Base-by-base conservation (phyloP, 805 yeast genomes). In the Torulaspora indica region DNA sequence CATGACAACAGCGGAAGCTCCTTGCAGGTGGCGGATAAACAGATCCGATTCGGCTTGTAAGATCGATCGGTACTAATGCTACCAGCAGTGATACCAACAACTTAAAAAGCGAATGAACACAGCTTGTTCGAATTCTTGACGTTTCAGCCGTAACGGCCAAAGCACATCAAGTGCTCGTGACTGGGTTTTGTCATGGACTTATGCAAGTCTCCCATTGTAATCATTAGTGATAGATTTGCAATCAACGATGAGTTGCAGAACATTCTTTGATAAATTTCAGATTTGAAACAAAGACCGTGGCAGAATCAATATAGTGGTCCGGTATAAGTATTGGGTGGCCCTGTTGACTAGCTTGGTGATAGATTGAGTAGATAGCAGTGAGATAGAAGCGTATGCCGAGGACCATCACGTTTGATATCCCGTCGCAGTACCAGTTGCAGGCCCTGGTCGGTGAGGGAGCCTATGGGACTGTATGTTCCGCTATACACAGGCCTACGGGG, bases 401-500 rank as follows among this genome's bases (percentile, higher is more conserved):
- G 45, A 74, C 76, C 36, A 73, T 75, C 43, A 74, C 79, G 2
- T 84, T 82, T 64, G 81, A 81, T 54, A 76, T 84, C 12, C 77
- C 82, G 3, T 73, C 76, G 37, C 78, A 76, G 51, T 85, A 79
- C 58, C 77, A 77, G 47, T 74, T 84, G 6, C 67, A 70, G 14
- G 78, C 77, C 46, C 68, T 82, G 4, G 67, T 85, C 5, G 95
- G 95, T 4, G 86, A 82, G 60, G 95, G 95, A 1, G 89, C 93
- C 0, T 85, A 85, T 53, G 93, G 95, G 0, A 74, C 83, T 2
- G 95, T 85, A 4, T 82, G 85, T 37, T 73, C 79, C 3, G 93
- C 89, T 0, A 61, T 72, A 8, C 87, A 82, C 53, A 71, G 71
- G 46, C 81, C 82, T 9, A 71, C 85, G 1, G 73, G 76, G 14